Evolutionary conservation across 2,329 filamentous ascomycete genomes (phyloP).

Genomic region (Sclerotinia subarctica): DNA sequence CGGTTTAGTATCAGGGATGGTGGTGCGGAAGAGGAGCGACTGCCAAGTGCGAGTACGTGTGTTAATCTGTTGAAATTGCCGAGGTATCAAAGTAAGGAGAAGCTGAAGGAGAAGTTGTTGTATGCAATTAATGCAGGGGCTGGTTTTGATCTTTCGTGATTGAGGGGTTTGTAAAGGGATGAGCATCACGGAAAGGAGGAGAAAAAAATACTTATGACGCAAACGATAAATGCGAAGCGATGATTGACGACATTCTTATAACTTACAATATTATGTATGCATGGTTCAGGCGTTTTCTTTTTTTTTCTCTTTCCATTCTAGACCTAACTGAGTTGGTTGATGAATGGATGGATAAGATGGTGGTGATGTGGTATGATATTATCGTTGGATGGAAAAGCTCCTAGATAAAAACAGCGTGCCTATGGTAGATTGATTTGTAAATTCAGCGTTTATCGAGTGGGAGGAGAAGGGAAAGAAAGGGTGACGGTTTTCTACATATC

Average conservation of each 20-base stretch:
- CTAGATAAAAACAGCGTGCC: neutral
- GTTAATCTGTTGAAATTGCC: slow-evolving; percentile 93
- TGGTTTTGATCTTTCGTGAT: slow-evolving; percentile 71
- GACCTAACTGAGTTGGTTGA: neutral
- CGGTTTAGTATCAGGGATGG: slow-evolving; percentile 87
- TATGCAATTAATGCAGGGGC: slow-evolving; percentile 89
- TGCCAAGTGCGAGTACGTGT: slow-evolving; percentile 94
- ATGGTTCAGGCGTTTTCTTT: neutral
- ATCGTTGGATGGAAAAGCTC: neutral
- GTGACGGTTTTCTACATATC: neutral
- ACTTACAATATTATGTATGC: slow-evolving; percentile 8
- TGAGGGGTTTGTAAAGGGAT: neutral
- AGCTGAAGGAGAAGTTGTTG: slow-evolving; percentile 74
- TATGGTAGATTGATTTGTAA: neutral
- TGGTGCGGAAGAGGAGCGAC: slow-evolving; percentile 67
- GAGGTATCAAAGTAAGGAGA: slow-evolving; percentile 64
- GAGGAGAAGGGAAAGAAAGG: neutral
- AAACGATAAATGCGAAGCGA: slow-evolving; percentile 11
- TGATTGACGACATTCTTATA: slow-evolving; percentile 1
- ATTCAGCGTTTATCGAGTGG: neutral
- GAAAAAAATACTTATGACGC: neutral
- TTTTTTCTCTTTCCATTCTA: neutral
- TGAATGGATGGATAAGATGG: neutral
- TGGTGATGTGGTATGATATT: neutral
- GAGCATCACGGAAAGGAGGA: neutral